phyloP scores from a whole-genome alignment of 768 basidiomycete genomes.

The Naganishia onofrii region DNA sequence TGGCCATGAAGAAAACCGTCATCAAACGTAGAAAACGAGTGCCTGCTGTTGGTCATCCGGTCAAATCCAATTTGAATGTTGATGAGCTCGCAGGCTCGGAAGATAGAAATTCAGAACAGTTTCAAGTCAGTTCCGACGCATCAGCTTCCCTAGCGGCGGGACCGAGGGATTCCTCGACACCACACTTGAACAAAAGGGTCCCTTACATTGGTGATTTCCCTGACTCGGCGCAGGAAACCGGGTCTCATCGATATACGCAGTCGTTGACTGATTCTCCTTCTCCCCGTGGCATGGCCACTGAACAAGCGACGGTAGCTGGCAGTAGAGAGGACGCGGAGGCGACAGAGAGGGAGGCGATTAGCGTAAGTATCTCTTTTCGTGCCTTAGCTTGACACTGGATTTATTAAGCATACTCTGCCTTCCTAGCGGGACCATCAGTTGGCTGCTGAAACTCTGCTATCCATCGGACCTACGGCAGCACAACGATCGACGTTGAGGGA shows the following conservation, averaged over 20 bases:
- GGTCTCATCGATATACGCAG: not conserved
- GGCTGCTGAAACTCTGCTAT: slow-evolving; percentile 49
- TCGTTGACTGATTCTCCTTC: slow-evolving; percentile 26
- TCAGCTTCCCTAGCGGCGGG: not conserved
- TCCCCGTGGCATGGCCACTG: slow-evolving; percentile 1
- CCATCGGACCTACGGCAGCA: slow-evolving; percentile 43
- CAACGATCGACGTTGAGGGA: slow-evolving; percentile 25
- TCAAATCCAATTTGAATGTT: slow-evolving; percentile 2
- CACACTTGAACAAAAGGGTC: slow-evolving; percentile 18
- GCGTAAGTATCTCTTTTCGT: not conserved
- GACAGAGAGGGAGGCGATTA: slow-evolving; percentile 24
- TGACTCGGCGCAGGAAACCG: not conserved
- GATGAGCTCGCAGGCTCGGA: slow-evolving; percentile 11
- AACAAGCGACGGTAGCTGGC: not conserved
- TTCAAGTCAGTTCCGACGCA: not conserved
- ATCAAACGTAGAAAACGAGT: slow-evolving; percentile 98
- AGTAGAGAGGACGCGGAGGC: slow-evolving; percentile 23
- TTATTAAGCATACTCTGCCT: not conserved
- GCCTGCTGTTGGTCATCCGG: slow-evolving; percentile 62
- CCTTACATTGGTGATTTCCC: not conserved
- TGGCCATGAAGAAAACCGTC: slow-evolving; percentile 97
- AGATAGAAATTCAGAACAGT: slow-evolving; percentile 11
- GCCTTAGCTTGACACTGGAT: no score
- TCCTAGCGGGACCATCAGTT: slow-evolving; percentile 48
- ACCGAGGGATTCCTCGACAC: not conserved